Percentiles rank a stretch among this genome's conserved stretches.
These are phyloP conservation scores for Vaccinium darrowii DNA, from an alignment of 148 eudicot species.

Conservation along the genomic window DNA sequence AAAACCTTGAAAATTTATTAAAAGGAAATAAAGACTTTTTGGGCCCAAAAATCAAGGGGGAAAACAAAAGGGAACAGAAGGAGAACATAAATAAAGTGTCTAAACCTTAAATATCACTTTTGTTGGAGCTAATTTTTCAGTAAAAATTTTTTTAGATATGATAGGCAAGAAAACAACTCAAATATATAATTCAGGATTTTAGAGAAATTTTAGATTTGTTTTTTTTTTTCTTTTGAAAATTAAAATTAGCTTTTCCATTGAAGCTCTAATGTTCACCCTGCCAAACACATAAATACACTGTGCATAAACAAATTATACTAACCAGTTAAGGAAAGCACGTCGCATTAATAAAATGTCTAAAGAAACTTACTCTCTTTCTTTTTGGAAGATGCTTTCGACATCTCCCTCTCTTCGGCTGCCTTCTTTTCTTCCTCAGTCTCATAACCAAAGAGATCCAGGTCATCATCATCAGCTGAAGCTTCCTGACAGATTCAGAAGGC, in stretches of 20 bases:
- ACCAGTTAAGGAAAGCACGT: not conserved
- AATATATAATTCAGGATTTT: too few species aligned
- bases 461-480: conserved; percentile 65
- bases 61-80: not conserved
- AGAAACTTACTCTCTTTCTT: conserved; percentile 83
- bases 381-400: conserved; percentile 69
- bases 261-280: not conserved
- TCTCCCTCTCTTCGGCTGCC: conserved; percentile 89
- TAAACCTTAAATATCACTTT: too few species aligned
- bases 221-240: not conserved
- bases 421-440: conserved; percentile 98
- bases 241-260: not conserved
- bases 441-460: conserved; percentile 95
- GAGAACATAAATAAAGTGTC: not conserved
- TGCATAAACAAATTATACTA: not conserved
- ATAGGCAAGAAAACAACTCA: too few species aligned
- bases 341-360: not conserved
- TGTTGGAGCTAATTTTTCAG: too few species aligned
- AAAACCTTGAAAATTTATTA: not conserved
- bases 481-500: conserved; percentile 24
- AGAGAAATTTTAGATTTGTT: too few species aligned
- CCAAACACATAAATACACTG: not conserved
- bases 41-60: not conserved
- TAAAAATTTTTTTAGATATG: too few species aligned
- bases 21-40: not conserved